Base-by-base conservation (phyloP, 768 basidiomycete genomes). In the Mycena rebaudengoi region DNA sequence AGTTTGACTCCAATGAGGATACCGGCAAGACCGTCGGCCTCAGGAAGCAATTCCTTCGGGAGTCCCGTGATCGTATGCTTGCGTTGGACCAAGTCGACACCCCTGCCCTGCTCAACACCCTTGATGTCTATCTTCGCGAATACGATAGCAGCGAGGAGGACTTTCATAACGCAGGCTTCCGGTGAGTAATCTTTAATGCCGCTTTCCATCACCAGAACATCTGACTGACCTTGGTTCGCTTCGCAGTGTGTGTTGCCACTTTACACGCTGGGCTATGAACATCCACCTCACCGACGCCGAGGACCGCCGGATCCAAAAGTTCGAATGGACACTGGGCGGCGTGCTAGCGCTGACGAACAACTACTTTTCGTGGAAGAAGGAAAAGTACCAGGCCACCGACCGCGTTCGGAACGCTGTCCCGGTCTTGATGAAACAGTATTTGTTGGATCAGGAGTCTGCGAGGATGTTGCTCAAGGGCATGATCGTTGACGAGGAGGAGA, bases 281-380 rank as follows among this genome's bases (percentile, higher is more conserved):
- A 64, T 71, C n/a, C 48, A 64, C 18, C 52, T 66, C 12, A 61
- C 57, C 18, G 35, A 56, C 14, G 66, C 61, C 16, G 65, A 69
- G 12, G 37, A 37, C 33, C 25, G 49, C 46, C 55, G 35, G 63
- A 66, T 18, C 39, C 52, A 33, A 18, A 60, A 57, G 26, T 73
- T 69, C 43, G 68, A 71, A 32, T 54, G 59, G 49, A 59, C 61
- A 2, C 62, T 66, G 20, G 72, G 69, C 14, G 52, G 67, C 29
- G 63, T 69, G 28, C 44, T 70, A 23, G 71, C 68, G 5, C 44
- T 73, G 20, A 69, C 64, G 10, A 73, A 73, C 53, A 71, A 73
- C 57, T 71, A 70, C 45, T 73, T 71, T 53, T 73, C 72, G 16
- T 74, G 73, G 73, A 66, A 61, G 26, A 74, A 67, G 54, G 73